Evolutionary conservation across 306 rosid genomes (phyloP).

Genomic region (Gastrolobium bilobum): DNA sequence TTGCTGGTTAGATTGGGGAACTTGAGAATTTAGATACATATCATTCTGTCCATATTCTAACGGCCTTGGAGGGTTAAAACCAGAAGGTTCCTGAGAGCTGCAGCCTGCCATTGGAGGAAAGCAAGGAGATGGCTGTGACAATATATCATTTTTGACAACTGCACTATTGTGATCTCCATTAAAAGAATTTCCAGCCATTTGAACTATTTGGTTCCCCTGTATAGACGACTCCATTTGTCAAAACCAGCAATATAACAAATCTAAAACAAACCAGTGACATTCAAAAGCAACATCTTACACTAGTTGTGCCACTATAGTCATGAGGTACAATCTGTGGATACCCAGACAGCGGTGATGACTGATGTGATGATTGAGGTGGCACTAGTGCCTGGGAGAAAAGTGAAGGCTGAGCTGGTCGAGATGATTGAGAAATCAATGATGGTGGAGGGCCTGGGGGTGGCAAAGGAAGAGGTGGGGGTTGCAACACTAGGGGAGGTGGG

Average conservation of each 20-base stretch:
- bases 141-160: constrained; percentile 62
- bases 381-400: constrained; percentile 59
- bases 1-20: constrained; percentile 69
- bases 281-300: constrained; percentile 59
- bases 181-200: constrained; percentile 67
- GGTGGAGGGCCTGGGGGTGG: constrained; percentile 65
- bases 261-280: constrained; percentile 14
- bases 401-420: constrained; percentile 60
- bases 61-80: constrained; percentile 69
- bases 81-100: constrained; percentile 72
- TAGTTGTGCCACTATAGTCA: constrained; percentile 58
- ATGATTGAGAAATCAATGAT: constrained; percentile 60
- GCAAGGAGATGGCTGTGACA: constrained; percentile 57
- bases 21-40: constrained; percentile 65
- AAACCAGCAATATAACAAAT: constrained; percentile 12
- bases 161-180: constrained; percentile 62
- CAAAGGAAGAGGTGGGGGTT: constrained; percentile 66
- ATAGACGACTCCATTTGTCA: constrained; percentile 33
- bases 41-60: constrained; percentile 71
- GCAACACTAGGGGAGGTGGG: constrained; percentile 47
- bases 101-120: constrained; percentile 62
- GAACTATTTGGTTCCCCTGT: constrained; percentile 77
- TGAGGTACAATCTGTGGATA: constrained; percentile 64
- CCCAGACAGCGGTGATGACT: constrained; percentile 64
- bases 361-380: constrained; percentile 69